Evolutionary conservation across 306 rosid genomes (phyloP).

Genomic region (Lablab purpureus): DNA sequence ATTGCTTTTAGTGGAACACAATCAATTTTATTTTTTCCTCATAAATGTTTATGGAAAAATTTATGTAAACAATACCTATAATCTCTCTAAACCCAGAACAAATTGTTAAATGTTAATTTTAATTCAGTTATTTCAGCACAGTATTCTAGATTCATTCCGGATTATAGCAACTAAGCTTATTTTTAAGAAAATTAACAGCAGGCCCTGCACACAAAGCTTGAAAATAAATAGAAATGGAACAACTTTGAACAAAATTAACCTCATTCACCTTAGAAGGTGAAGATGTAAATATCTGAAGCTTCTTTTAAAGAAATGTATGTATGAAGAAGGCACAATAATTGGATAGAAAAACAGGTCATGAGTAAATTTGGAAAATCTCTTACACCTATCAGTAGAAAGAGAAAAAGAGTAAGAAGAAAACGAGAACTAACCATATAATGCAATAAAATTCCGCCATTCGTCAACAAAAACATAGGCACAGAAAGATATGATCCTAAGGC

Average conservation of each 20-base stretch:
- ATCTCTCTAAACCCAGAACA: neutral
- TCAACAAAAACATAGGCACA: neutral
- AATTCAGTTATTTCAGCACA: neutral
- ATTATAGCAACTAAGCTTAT: neutral
- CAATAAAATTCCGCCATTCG: neutral
- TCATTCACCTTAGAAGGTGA: neutral
- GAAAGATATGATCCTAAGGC: neutral
- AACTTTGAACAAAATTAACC: neutral
- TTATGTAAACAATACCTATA: neutral
- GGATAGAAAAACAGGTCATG: neutral
- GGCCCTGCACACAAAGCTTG: neutral
- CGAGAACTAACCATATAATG: neutral
- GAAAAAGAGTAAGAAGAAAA: neutral
- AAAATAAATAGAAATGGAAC: neutral
- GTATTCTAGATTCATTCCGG: conserved; percentile 3
- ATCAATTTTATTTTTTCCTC: too few relatives aligned
- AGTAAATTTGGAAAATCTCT: neutral
- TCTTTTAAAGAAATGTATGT: neutral
- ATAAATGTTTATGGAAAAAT: neutral
- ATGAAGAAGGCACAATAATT: neutral
- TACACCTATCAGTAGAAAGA: neutral
- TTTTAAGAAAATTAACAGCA: neutral
- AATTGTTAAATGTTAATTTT: conserved; percentile 19
- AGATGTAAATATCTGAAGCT: neutral
- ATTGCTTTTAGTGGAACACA: neutral